Base-by-base conservation (phyloP, 139 green algal species). In the Tetradesmus obliquus region DNA sequence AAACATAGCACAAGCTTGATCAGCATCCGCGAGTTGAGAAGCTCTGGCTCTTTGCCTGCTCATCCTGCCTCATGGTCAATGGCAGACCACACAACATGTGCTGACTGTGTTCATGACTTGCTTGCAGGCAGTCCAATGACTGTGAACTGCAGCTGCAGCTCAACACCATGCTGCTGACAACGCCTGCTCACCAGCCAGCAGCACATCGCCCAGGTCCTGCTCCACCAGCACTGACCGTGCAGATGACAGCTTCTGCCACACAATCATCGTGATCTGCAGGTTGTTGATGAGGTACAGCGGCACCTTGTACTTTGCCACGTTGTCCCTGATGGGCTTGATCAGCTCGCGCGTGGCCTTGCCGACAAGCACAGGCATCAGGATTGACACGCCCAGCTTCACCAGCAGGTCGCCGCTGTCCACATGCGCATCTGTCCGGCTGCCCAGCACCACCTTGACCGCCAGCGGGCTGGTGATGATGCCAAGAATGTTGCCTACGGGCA, bases 351-450 rank as follows among this genome's bases (percentile, higher is more conserved):
- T 22, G 3, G 45, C 91, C 87, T 98, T 98, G 72, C 96, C 96
- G 5, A 96, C 84, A 0, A 95, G 2, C 6, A 97, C 86, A 0
- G 96, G 96, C 82, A 96, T 89, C n/a, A 98, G 91, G 24, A 98
- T 97, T 1, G 96, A 96, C 19, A 98, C 72, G 3, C 96, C 24
- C 3, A 99, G 95, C 92, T 98, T 98, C 51, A 97, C 79, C 3
- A 99, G 82, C 72, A 99, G 94, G n/a, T 95, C 90, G 1, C 91
- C 58, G 6, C 94, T 93, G 92, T 98, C 88, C 0, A 98, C 88
- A 22, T 93, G 69, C n/a, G 94, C 93, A 20, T 92, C 83, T 66
- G 81, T 92, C 51, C 57, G 88, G 9, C 87, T 92, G 51, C 93
- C 92, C 1, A 98, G 92, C 45, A 98, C 91, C 24, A 94, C 55